Evolutionary conservation across 2,329 filamentous ascomycete genomes (phyloP).

Genomic region (Claviceps maximensis): DNA sequence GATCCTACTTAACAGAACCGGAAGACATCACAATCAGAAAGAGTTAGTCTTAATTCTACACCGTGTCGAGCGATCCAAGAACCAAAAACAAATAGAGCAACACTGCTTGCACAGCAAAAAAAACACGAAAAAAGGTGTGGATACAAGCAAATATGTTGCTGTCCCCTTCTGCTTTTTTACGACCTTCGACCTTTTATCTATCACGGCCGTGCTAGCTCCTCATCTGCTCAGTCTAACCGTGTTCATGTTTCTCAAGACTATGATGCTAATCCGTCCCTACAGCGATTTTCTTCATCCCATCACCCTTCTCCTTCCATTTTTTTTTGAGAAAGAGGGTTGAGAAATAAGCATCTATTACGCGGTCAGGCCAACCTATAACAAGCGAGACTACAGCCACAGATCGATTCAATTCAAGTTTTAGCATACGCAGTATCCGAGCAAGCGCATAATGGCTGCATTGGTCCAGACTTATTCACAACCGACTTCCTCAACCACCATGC

Average conservation of each 20-base stretch:
- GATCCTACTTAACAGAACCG: conserved; percentile 3
- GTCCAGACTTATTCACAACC: conserved; percentile 72
- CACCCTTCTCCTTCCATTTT: neutral
- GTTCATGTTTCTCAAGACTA: neutral
- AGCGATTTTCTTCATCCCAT: neutral
- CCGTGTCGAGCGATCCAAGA: neutral
- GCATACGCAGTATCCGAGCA: neutral
- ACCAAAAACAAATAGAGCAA: neutral
- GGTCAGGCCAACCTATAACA: neutral
- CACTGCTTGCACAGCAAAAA: neutral
- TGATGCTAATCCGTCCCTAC: neutral
- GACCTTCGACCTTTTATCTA: neutral
- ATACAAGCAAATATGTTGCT: neutral
- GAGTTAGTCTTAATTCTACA: neutral
- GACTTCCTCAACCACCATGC: conserved; percentile 59
- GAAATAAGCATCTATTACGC: neutral
- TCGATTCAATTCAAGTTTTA: neutral
- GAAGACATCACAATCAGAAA: neutral
- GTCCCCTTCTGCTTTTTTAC: neutral
- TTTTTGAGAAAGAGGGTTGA: neutral
- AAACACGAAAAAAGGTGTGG: conserved; percentile 1
- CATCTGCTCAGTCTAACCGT: neutral
- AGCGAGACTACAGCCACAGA: neutral
- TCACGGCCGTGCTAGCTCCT: neutral
- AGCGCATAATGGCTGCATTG: conserved; percentile 63